Percentiles rank a stretch among this genome's conserved stretches.
Conservation (phyloP, 768 basidiomycete species). For the Tylopilus plumbeoviolaceoides region DNA sequence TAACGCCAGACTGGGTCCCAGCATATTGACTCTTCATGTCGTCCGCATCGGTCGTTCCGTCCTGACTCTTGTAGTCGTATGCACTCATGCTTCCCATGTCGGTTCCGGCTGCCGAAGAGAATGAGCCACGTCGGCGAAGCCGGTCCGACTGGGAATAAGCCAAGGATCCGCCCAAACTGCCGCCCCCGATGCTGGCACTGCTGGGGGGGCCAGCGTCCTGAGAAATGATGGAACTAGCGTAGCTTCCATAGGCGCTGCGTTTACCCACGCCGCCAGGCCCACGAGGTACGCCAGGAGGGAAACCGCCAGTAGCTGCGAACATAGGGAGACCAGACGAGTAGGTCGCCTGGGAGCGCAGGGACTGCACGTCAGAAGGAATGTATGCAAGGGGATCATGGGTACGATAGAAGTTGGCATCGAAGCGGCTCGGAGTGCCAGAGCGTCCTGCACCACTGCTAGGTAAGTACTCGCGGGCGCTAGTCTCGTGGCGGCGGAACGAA, state of each 20-base stretch:
- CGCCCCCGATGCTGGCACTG: constrained; percentile 55
- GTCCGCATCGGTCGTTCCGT: constrained; percentile 73
- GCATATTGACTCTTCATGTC: constrained; percentile 89
- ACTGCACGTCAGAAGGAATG: constrained; percentile 94
- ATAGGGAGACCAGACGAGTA: constrained; percentile 90
- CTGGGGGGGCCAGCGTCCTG: constrained; percentile 76
- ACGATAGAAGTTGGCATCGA: constrained; percentile 93
- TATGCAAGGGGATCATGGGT: constrained; percentile 92
- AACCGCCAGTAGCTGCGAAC: constrained; percentile 69
- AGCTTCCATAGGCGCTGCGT: constrained; percentile 71
- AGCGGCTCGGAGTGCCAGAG: constrained; percentile 90
- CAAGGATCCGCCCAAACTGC: constrained; percentile 49
- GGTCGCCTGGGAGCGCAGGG: constrained; percentile 93
- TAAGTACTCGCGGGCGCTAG: constrained; percentile 80
- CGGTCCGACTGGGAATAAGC: constrained; percentile 92
- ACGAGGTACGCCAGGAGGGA: constrained; percentile 63
- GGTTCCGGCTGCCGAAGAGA: constrained; percentile 69
- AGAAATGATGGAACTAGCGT: constrained; percentile 90
- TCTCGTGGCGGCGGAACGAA: constrained; percentile 90
- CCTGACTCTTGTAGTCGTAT: constrained; percentile 87
- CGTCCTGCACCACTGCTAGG: constrained; percentile 40
- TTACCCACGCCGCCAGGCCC: constrained; percentile 58
- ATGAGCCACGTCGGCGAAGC: constrained; percentile 70
- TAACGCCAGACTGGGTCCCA: constrained; percentile 80
- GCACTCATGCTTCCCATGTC: constrained; percentile 77